Base-by-base conservation (phyloP, 2,329 filamentous ascomycete genomes). In the Didymella glomerata region DNA sequence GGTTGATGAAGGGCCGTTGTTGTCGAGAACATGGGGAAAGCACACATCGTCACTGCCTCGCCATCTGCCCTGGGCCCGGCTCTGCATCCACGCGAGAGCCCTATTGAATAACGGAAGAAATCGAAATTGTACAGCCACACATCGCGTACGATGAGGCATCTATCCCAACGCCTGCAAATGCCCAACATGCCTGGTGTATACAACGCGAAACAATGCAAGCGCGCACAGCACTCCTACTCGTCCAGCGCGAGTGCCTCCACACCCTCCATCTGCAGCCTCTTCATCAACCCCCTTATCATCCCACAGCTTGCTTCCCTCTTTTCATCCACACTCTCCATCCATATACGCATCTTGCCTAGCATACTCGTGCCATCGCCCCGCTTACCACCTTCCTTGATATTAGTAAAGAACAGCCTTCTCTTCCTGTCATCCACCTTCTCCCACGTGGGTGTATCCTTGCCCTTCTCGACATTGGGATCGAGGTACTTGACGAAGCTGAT, bases 401-500 rank as follows among this genome's bases (percentile, higher is more conserved):
- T 75, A 7, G 70, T 71, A 47, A 75, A 75, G 16, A 73, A 69
- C 63, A 73, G 54, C 10, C 70, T 42, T 28, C 66, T 60, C 14
- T 66, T 66, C 30, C 58, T 56, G n/a, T 48, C 42, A 52, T 72
- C 67, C 18, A 73, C 52, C 13, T 58, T 55, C 48, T 67, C 63
- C 71, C 72, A 74, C n/a, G 64, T 61, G 0, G 68, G 62, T 1
- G 56, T 65, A 16, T 60, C 62, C 18, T 48, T 34, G 13, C 53
- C 48, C 20, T 65, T 60, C 28, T 73, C 70, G 8, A 63, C 55
- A 42, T 75, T 75, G 3, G 72, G 72, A 38, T 75, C 68, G 5
- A 75, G 65, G 49, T 68, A 64, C 62, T 75, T 75, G 57, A 72
- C 60, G n/a, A 75, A 75, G 3, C 59, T 65, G 51, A 75, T 72